phyloP scores from a whole-genome alignment of 306 rosid genomes.

The Prunus padus region DNA sequence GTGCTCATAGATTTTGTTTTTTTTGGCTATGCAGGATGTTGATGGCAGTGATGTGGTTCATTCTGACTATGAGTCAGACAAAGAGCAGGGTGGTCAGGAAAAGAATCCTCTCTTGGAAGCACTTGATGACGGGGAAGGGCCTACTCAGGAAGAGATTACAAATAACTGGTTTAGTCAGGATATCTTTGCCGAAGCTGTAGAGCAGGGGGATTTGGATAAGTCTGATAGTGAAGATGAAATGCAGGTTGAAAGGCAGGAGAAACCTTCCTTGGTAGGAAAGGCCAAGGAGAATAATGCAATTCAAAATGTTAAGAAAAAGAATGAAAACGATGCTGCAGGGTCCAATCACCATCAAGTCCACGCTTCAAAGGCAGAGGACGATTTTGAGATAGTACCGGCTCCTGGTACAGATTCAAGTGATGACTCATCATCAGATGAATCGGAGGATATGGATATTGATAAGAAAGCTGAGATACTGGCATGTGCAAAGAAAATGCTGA shows the following conservation, averaged over 20 bases:
- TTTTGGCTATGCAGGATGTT: slow-evolving; percentile 54
- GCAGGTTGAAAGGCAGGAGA: slow-evolving; percentile 50
- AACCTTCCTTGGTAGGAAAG: slow-evolving; percentile 30
- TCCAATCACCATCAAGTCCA: slow-evolving; percentile 22
- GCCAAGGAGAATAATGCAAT: slow-evolving; percentile 34
- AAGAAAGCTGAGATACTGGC: slow-evolving; percentile 81
- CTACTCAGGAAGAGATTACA: slow-evolving; percentile 69
- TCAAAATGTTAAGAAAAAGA: slow-evolving; percentile 37
- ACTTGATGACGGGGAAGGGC: slow-evolving; percentile 60
- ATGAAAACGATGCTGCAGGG: slow-evolving; percentile 16
- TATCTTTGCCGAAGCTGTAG: slow-evolving; percentile 77
- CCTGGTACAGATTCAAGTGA: slow-evolving; percentile 82
- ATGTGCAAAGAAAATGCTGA: slow-evolving; percentile 74
- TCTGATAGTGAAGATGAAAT: slow-evolving; percentile 60
- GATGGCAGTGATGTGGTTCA: slow-evolving; percentile 46
- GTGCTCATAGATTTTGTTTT: neutral
- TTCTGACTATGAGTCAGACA: slow-evolving; percentile 73
- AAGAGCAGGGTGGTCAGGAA: slow-evolving; percentile 54
- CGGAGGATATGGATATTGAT: slow-evolving; percentile 43
- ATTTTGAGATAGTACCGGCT: slow-evolving; percentile 82
- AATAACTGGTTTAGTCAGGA: slow-evolving; percentile 89
- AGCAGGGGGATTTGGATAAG: slow-evolving; percentile 61
- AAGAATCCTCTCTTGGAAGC: slow-evolving; percentile 84
- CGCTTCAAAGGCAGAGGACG: slow-evolving; percentile 44
- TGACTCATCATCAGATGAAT: slow-evolving; percentile 69